phyloP scores from a whole-genome alignment of 2,329 filamentous ascomycete genomes.

The Arachnomyces sp. region DNA sequence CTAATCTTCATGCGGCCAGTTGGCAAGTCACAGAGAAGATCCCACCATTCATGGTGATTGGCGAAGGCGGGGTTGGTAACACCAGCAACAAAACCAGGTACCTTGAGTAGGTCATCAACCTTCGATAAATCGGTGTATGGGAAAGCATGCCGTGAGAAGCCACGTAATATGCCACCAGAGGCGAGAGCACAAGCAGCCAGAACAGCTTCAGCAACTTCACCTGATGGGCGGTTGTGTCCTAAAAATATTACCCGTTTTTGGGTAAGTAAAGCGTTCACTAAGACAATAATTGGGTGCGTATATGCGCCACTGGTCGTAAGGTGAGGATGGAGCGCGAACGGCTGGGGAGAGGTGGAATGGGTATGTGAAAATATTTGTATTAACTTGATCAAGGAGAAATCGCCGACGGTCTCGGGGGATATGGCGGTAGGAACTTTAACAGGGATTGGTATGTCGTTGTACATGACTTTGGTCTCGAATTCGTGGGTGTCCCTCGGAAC shows the following conservation, averaged over 20 bases:
- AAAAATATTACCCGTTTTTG: constrained; percentile 96
- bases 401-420: constrained; percentile 90
- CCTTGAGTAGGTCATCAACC: constrained; percentile 89
- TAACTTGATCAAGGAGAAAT: constrained; percentile 94
- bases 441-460: constrained; percentile 92
- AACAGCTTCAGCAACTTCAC: constrained; percentile 95
- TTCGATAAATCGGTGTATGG: constrained; percentile 97
- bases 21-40: constrained; percentile 85
- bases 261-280: constrained; percentile 88
- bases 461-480: constrained; percentile 89
- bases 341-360: constrained; percentile 72
- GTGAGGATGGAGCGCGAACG: constrained; percentile 80
- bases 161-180: constrained; percentile 82
- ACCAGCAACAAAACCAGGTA: constrained; percentile 94
- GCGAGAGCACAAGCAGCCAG: constrained; percentile 91
- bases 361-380: constrained; percentile 86
- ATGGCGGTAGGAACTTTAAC: constrained; percentile 93
- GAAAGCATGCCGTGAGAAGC: constrained; percentile 93
- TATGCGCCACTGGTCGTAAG: constrained; percentile 82
- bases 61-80: constrained; percentile 97
- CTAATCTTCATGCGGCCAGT: constrained; percentile 93
- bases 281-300: constrained; percentile 90
- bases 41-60: constrained; percentile 96
- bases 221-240: constrained; percentile 88
- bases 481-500: constrained; percentile 93